Evolutionary conservation across 176 grass and related monocot species (phyloP), one percentile per base, ranked within the genome.

Genomic region (Oryza punctata): DNA sequence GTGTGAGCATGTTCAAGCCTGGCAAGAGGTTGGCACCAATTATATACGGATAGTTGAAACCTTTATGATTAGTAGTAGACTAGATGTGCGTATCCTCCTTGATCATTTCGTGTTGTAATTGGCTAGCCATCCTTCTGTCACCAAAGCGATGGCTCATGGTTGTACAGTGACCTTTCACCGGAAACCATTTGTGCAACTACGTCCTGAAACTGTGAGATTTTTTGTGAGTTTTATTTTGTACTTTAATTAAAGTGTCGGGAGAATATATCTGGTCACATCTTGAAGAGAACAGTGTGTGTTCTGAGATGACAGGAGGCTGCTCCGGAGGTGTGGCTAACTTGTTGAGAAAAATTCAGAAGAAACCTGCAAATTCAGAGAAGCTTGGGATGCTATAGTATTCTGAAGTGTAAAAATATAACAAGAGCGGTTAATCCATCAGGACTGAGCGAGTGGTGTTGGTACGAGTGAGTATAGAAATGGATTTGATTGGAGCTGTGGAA

Each of bases 11-110:
- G 75, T 30, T 84, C 75, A 84, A 84, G 81, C 81, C 87, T 88
- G 86, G 81, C 81, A 65, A 79, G 60, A 54, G 59, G 74, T 41
- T 84, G 81, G 86, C 86, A 72, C 37, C 81, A 84, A 88, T 88
- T 37, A 84, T 79, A 12, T 26, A 44, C 14, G 23, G 18, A 54
- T 52, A 57, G 35, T 16, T 82, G 14, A 13, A 29, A 11, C 5
- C 46, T 57, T 65, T 54, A 41, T 66, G 72, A 26, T 76, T 69
- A 69, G n/a, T n/a, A 69, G 7, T 64, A 61, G 59, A 64, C 78
- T 44, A 52, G 67, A 72, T 69, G 32, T 6, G 40, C 29, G 70
- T 60, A 63, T 60, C 60, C 12, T 73, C 85, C 66, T 13, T 26
- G 85, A 49, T 45, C 45, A 16, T 82, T 71, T 77, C 54, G 66